phyloP scores from a whole-genome alignment of 805 yeast genomes.

The Candida nitratophila region DNA sequence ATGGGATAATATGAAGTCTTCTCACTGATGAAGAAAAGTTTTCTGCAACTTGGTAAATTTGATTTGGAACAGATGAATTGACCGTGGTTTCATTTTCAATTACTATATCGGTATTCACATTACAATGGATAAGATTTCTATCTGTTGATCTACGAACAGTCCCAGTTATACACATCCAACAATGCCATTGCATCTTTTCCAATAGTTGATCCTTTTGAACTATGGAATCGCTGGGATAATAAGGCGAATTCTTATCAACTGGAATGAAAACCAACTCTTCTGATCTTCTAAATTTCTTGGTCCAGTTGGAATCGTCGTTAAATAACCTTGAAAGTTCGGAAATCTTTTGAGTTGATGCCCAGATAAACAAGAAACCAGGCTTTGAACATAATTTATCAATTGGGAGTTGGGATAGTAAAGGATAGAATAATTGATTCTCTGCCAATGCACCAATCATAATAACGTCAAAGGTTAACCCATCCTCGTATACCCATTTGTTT shows the following conservation, averaged over 20 bases:
- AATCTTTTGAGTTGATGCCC: conserved; percentile 78
- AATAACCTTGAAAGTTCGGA: conserved; percentile 51
- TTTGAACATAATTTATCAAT: conserved; percentile 67
- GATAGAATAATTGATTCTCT: conserved; percentile 63
- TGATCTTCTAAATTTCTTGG: conserved; percentile 71
- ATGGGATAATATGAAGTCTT: conserved; percentile 80
- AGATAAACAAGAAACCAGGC: conserved; percentile 80
- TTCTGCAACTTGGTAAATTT: conserved; percentile 77
- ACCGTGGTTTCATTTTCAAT: conserved; percentile 42
- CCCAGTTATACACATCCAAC: conserved; percentile 97
- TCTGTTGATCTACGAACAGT: conserved; percentile 85
- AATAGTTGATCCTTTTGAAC: conserved; percentile 43
- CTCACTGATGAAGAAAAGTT: conserved; percentile 80
- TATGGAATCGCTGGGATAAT: conserved; percentile 50
- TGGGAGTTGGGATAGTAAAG: conserved; percentile 59
- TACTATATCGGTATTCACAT: conserved; percentile 82
- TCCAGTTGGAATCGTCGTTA: conserved; percentile 28
- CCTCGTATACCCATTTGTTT: conserved; percentile 51
- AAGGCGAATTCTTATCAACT: conserved; percentile 54
- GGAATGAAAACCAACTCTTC: conserved; percentile 86
- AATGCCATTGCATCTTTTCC: conserved; percentile 85
- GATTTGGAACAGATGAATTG: conserved; percentile 58
- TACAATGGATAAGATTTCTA: conserved; percentile 81
- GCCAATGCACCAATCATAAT: conserved; percentile 86
- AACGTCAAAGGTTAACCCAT: conserved; percentile 70